Conservation (phyloP, 805 yeast species). For the Wickerhamiella azyma region DNA sequence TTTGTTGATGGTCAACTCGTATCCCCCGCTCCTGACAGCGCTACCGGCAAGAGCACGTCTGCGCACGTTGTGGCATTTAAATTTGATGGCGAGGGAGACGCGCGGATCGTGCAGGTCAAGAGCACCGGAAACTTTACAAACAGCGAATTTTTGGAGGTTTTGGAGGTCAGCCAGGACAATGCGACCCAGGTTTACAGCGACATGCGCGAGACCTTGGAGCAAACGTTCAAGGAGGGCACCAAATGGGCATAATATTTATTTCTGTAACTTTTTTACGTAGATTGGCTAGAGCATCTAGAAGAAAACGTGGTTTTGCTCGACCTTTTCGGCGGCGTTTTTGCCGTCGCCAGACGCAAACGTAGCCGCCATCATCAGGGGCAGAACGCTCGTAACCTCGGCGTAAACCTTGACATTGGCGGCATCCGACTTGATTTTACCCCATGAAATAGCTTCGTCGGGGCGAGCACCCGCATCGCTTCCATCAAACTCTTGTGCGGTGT, state of each 20-base stretch:
- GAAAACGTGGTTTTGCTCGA: background rate
- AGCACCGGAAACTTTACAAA: conserved; percentile 59
- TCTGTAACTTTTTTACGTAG: background rate
- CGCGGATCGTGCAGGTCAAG: conserved; percentile 52
- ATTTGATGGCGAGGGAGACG: conserved; percentile 30
- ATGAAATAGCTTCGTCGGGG: conserved; percentile 96
- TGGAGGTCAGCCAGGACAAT: conserved; percentile 39
- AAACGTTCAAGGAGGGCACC: conserved; percentile 39
- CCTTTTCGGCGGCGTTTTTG: conserved; percentile 9
- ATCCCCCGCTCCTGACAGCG: conserved; percentile 38
- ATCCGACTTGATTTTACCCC: conserved; percentile 97
- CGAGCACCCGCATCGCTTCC: conserved; percentile 99
- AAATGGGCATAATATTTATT: conserved; percentile 32
- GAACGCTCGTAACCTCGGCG: conserved; percentile 88
- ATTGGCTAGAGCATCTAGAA: background rate
- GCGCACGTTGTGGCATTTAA: conserved; percentile 55
- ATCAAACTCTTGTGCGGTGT: conserved; percentile 97
- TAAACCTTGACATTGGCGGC: conserved; percentile 86
- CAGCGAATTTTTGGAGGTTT: conserved; percentile 35
- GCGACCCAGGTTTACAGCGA: conserved; percentile 33
- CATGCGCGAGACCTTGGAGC: conserved; percentile 36
- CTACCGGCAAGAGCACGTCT: conserved; percentile 35
- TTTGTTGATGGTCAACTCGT: conserved; percentile 19
- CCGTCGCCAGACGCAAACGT: conserved; percentile 59
- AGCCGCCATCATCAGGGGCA: conserved; percentile 95